Conservation (phyloP, 441 rosid genomes). For the Eruca vesicaria region DNA sequence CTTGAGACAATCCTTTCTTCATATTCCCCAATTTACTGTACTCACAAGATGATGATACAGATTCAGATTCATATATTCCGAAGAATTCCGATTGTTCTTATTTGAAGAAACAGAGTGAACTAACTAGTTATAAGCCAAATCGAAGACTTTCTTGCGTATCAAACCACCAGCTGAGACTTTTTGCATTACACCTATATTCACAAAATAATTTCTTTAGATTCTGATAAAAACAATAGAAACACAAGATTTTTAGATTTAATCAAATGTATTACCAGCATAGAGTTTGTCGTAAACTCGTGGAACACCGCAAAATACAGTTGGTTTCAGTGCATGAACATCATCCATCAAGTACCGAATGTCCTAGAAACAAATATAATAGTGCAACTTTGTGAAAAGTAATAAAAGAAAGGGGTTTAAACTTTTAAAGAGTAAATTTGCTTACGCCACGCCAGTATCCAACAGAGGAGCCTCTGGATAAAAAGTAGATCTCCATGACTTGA, state of each 20-base stretch:
- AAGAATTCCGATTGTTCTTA: not conserved
- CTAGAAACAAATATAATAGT: slow-evolving; percentile 32
- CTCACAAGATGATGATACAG: slow-evolving; percentile 7
- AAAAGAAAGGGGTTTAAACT: not conserved
- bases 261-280: slow-evolving; percentile 54
- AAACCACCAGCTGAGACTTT: slow-evolving; percentile 70
- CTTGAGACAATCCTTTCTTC: slow-evolving; percentile 69
- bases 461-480: slow-evolving; percentile 71
- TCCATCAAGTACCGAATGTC: slow-evolving; percentile 76
- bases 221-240: not conserved
- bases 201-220: not conserved
- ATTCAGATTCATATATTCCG: not conserved
- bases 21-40: slow-evolving; percentile 76
- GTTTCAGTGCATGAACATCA: slow-evolving; percentile 80
- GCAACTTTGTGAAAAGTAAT: not conserved
- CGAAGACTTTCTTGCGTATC: slow-evolving; percentile 61
- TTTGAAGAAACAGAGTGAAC: slow-evolving; percentile 28
- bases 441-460: slow-evolving; percentile 95
- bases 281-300: slow-evolving; percentile 88
- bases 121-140: slow-evolving; percentile 79
- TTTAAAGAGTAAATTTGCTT: slow-evolving; percentile 23
- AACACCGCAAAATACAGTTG: slow-evolving; percentile 78
- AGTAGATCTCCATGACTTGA: slow-evolving; percentile 77
- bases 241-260: not conserved
- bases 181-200: slow-evolving; percentile 57